Base-by-base conservation (phyloP, 345 rosid species). In the Pseudoturritis turrita region DNA sequence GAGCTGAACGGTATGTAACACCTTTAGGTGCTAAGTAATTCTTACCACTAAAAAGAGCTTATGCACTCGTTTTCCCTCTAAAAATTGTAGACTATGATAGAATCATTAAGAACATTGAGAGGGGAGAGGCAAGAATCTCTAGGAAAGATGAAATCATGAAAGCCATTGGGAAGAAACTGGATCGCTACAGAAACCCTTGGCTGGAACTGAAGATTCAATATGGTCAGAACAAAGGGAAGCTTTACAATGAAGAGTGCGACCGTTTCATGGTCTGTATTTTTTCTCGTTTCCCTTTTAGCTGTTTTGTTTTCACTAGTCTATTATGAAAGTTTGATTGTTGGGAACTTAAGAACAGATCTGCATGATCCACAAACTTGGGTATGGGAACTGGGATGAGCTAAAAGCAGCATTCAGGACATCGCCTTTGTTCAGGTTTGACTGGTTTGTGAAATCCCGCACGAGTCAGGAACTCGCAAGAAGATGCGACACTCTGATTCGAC, bases 171-270 rank as follows among this genome's bases (percentile, higher is more conserved):
- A 96, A 90, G 91, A 96, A 96, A 62, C 82, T 96, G 86, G 98
- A 96, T 76, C 97, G 98, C 37, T 96, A 92, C 89, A 90, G 88
- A 87, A 96, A 96, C 78, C 99, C 99, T 1, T 96, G 99, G 99
- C 89, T 89, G 47, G 99, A 96, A 74, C 73, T 96, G 85, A 96
- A 90, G 89, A 92, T 96, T 74, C 97, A 92, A 66, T 92, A 96
- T 73, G 99, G 97, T 69, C 99, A 96, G 81, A 92, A 92, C 84
- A 92, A 92, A 78, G 98, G 99, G 68, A 92, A 90, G 81, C 72
- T 88, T 79, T 92, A 96, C 81, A 92, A 92, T 64, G 99, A 96
- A 87, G 99, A 96, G 79, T 92, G 98, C 15, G 98, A 92, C 52
- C 87, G 97, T 65, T 93, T 93, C 83, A 87, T 93, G 98, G 98